Conservation (phyloP, 176 grass and related monocot genomes). For the Oryza meyeriana region DNA sequence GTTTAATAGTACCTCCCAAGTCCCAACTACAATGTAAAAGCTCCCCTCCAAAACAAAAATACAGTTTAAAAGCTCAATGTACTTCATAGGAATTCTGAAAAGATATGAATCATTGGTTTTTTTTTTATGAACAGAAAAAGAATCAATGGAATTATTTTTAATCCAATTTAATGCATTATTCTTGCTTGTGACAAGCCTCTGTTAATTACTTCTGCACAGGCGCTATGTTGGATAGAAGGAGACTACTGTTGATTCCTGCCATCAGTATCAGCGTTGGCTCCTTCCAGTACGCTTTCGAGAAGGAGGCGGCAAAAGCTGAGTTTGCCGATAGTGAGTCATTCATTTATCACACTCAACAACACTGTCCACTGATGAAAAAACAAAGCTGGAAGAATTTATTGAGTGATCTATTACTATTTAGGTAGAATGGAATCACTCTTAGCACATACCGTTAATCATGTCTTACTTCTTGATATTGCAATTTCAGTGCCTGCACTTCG, state of each 20-base stretch:
- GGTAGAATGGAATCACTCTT: background rate
- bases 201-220: conserved; percentile 39
- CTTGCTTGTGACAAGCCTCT: background rate
- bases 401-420: background rate
- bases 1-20: background rate
- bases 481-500: conserved; percentile 86
- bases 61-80: background rate
- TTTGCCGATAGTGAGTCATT: conserved; percentile 88
- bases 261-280: conserved; percentile 45
- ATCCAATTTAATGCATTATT: background rate
- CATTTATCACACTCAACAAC: background rate
- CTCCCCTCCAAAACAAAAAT: too few relatives aligned
- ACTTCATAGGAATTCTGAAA: background rate
- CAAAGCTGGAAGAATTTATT: background rate
- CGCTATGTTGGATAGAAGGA: conserved; percentile 48
- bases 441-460: background rate
- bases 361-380: too few relatives aligned
- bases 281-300: conserved; percentile 41
- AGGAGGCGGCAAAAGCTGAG: conserved; percentile 52
- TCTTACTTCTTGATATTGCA: background rate
- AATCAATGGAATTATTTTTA: background rate
- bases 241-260: conserved; percentile 55
- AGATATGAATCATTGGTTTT: background rate
- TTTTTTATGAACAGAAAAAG: background rate
- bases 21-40: background rate